A percentile compares a stretch with the other conserved stretches of the same genome.
Conservation (phyloP, 805 yeast species). For the Clavispora phyllophila region DNA sequence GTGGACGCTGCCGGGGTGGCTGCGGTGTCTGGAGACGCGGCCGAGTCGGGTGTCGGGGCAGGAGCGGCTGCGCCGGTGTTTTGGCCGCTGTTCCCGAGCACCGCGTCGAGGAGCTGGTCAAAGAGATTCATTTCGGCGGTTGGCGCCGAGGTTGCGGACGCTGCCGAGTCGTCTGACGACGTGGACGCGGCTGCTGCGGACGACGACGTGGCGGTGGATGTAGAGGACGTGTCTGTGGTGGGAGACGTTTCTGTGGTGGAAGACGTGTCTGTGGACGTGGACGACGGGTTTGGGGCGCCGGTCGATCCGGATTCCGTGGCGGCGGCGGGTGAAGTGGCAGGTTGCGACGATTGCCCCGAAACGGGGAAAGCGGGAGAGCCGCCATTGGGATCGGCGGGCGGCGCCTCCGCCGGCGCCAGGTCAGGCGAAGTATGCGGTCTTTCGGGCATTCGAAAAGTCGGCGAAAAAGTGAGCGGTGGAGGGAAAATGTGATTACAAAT, state of each 20-base stretch:
- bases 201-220: not conserved
- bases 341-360: too few relatives aligned
- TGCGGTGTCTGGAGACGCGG: not conserved
- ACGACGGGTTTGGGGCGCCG: too few relatives aligned
- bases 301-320: not conserved
- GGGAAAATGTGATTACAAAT: not conserved
- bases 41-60: too few relatives aligned
- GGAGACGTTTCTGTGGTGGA: too few relatives aligned
- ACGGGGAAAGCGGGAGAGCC: too few relatives aligned
- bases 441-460: not conserved
- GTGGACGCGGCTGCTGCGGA: not conserved
- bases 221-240: too few relatives aligned
- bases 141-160: not conserved
- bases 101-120: constrained; percentile 12
- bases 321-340: not conserved
- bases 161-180: not conserved
- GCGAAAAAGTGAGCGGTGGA: not conserved
- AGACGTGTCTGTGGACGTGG: not conserved
- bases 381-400: not conserved
- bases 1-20: constrained; percentile 1
- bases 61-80: too few relatives aligned
- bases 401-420: constrained; percentile 1
- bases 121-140: constrained; percentile 3
- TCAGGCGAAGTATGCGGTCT: not conserved
- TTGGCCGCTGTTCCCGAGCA: constrained; percentile 1